phyloP scores from a whole-genome alignment of 306 rosid genomes.

The Glycyrrhiza uralensis region DNA sequence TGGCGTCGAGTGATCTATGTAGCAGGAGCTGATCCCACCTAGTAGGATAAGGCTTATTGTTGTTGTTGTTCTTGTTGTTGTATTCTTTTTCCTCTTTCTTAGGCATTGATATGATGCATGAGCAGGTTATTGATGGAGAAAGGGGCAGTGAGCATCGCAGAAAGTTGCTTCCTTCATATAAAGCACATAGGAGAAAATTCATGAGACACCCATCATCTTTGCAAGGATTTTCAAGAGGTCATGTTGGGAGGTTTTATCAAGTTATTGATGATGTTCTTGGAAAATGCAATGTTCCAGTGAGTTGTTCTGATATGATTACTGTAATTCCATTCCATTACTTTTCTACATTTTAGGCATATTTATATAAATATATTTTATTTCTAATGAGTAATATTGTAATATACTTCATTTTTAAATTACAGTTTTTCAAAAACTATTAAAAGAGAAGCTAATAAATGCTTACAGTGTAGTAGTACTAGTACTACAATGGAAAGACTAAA shows the following conservation, averaged over 20 bases:
- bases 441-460: neutral
- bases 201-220: constrained; percentile 32
- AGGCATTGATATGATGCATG: neutral
- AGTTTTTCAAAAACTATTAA: neutral
- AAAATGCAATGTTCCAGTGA: constrained; percentile 68
- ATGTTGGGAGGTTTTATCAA: constrained; percentile 55
- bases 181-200: constrained; percentile 69
- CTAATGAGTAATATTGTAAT: neutral
- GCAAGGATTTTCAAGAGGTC: constrained; percentile 45
- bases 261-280: constrained; percentile 47
- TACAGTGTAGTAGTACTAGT: neutral
- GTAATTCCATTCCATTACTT: neutral
- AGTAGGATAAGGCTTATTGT: too few species aligned
- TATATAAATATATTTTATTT: neutral
- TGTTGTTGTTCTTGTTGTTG: too few species aligned
- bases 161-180: constrained; percentile 77
- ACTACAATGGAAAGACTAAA: neutral
- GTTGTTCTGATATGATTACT: constrained; percentile 28
- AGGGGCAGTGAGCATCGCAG: constrained; percentile 71
- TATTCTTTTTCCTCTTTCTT: neutral
- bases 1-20: too few species aligned
- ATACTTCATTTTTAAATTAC: neutral
- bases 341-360: neutral
- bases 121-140: constrained; percentile 84
- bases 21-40: too few species aligned